Conservation (phyloP, 1,139 yeast genomes). For the Yamadazyma oceani region DNA sequence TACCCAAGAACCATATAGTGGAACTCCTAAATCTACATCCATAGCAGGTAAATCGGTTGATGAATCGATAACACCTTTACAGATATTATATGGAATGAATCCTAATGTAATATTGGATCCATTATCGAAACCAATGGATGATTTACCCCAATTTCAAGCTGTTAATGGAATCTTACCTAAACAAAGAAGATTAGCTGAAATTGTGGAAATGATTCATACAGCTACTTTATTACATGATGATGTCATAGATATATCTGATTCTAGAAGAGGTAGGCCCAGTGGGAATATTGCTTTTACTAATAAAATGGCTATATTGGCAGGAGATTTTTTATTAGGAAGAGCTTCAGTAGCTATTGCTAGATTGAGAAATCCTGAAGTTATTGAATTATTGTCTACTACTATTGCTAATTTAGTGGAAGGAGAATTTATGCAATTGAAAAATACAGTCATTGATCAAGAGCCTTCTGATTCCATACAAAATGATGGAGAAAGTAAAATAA, state of each 20-base stretch:
- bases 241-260: slow-evolving; percentile 90
- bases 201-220: slow-evolving; percentile 97
- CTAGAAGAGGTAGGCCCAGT: slow-evolving; percentile 86
- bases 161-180: slow-evolving; percentile 81
- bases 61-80: slow-evolving; percentile 74
- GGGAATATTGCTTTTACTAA: slow-evolving; percentile 94
- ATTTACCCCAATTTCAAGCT: slow-evolving; percentile 61
- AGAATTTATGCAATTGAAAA: slow-evolving; percentile 96
- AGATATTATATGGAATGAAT: slow-evolving; percentile 83
- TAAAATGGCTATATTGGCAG: slow-evolving; percentile 97
- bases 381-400: slow-evolving; percentile 90
- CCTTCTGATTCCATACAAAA: slow-evolving; percentile 47
- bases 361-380: slow-evolving; percentile 93
- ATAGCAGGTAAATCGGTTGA: slow-evolving; percentile 57
- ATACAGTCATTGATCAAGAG: slow-evolving; percentile 63
- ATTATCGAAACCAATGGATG: slow-evolving; percentile 75
- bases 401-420: slow-evolving; percentile 98
- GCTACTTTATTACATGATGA: slow-evolving; percentile 97
- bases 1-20: slow-evolving; percentile 58
- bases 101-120: slow-evolving; percentile 82
- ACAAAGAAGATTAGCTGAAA: slow-evolving; percentile 92
- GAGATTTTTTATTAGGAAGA: slow-evolving; percentile 90
- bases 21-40: slow-evolving; percentile 48
- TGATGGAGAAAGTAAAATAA: slow-evolving; percentile 47
- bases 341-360: slow-evolving; percentile 96